phyloP scores from a whole-genome alignment of 495 filamentous ascomycete genomes.

The Trichoderma erinaceum region DNA sequence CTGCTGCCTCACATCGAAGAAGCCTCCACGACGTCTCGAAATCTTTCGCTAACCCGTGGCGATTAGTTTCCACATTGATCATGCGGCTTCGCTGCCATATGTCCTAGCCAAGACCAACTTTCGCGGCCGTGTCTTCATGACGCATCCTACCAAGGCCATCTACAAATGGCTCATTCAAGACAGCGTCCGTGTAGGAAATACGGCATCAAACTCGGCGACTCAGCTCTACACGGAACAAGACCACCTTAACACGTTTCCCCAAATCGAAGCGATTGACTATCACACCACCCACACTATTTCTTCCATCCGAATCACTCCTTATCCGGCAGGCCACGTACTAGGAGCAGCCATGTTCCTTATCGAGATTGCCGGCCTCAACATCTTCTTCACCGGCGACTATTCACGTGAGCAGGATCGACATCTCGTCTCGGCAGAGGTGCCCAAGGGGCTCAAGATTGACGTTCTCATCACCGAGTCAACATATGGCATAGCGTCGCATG shows the following conservation, averaged over 20 bases:
- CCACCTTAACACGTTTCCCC: slow-evolving; percentile 82
- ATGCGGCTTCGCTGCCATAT: slow-evolving; percentile 92
- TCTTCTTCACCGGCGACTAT: slow-evolving; percentile 96
- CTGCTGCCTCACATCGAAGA: not conserved
- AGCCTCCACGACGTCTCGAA: not conserved
- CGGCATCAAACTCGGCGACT: slow-evolving; percentile 66
- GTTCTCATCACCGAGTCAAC: slow-evolving; percentile 96
- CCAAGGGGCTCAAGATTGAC: slow-evolving; percentile 79
- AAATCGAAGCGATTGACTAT: slow-evolving; percentile 96
- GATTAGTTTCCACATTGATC: slow-evolving; percentile 92
- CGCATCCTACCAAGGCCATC: slow-evolving; percentile 96
- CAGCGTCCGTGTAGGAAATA: slow-evolving; percentile 80
- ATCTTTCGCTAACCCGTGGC: slow-evolving; percentile 25
- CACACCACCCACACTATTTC: slow-evolving; percentile 95
- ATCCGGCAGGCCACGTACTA: slow-evolving; percentile 92
- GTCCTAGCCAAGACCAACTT: slow-evolving; percentile 98
- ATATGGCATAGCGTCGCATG: slow-evolving; percentile 87
- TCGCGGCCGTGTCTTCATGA: slow-evolving; percentile 96
- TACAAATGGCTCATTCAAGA: slow-evolving; percentile 99
- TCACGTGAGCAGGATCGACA: slow-evolving; percentile 91
- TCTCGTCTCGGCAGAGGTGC: slow-evolving; percentile 84
- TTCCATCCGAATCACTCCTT: slow-evolving; percentile 92
- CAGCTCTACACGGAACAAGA: slow-evolving; percentile 89
- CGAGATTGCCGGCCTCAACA: slow-evolving; percentile 91
- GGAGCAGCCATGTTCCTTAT: slow-evolving; percentile 98